Base-by-base conservation (phyloP, 2,329 filamentous ascomycete species). In the Thielaviopsis populi region DNA sequence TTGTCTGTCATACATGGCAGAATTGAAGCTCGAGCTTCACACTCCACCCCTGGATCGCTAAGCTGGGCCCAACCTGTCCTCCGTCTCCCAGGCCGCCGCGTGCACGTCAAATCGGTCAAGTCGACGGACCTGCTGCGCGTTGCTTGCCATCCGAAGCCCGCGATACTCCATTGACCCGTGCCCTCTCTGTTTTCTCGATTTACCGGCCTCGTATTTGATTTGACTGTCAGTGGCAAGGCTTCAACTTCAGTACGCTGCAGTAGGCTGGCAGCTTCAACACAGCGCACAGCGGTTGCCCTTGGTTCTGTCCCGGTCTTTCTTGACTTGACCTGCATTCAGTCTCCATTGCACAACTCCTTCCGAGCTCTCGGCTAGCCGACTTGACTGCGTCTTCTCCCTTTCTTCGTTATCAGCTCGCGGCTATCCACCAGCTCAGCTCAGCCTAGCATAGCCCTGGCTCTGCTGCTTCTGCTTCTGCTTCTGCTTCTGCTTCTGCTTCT, bases 1-100 rank as follows among this genome's bases (percentile, higher is more conserved):
- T 43, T 46, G n/a, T 61, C 59, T 46, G 59, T 50, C 59, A 61
- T 61, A 50, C 50, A 61, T 37, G 40, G 53, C 42, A 48, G 42
- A 50, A 56, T 17, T 27, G 15, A 27, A 56, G 53, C 53, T 19
- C 53, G 17, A 56, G 24, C 53, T 56, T 56, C 53, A 17, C 24
- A 24, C 46, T 50, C 46, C 46, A 50, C 46, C 24, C 53, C 30
- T 33, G 53, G 53, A 19, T n/a, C 17, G 15, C 10, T 11, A 33
- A 37, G 53, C 53, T 56, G 53, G 27, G 15, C 53, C 53, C 30
- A 37, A 56, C 53, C 8, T 37, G 27, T 22, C 46, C 7, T 30
- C 13, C 53, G 13, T 37, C 53, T 37, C 24, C 27, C 1, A 50
- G 33, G 33, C 7, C 33, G 33, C 33, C 33, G 33, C 33, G 5